Percentiles rank a stretch among this genome's conserved stretches.
Evolutionary conservation across 2,329 filamentous ascomycete species (phyloP).

Genomic region (Zymoseptoria ardabiliae): DNA sequence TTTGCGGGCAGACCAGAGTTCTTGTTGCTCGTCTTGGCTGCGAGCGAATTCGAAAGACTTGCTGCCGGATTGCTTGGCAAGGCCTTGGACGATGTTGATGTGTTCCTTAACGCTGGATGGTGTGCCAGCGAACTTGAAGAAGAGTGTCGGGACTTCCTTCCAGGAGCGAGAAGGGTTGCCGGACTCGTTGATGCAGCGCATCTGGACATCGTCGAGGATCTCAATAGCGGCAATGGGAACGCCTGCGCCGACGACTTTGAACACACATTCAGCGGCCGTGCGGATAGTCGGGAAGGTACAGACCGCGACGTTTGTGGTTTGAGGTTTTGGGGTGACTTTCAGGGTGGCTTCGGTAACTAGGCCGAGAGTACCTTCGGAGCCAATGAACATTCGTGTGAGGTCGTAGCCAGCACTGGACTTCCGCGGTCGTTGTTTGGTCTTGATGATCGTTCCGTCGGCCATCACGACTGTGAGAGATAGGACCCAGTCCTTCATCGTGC

Average conservation of each 20-base stretch:
- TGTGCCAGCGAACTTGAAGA: constrained; percentile 69
- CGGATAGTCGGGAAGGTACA: constrained; percentile 57
- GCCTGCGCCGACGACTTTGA: constrained; percentile 69
- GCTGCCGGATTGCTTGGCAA: constrained; percentile 53
- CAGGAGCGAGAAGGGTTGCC: constrained; percentile 58
- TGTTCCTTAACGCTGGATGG: constrained; percentile 68
- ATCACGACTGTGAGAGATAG: constrained; percentile 78
- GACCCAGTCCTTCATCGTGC: constrained; percentile 94
- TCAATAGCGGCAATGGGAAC: constrained; percentile 87
- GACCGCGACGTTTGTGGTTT: constrained; percentile 73
- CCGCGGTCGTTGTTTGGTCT: constrained; percentile 77
- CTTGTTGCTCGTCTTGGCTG: constrained; percentile 55
- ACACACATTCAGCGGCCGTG: constrained; percentile 70
- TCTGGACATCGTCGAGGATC: constrained; percentile 86
- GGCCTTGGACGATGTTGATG: constrained; percentile 57
- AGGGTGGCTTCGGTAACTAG: constrained; percentile 86
- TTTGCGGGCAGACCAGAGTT: constrained; percentile 70
- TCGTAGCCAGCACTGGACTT: constrained; percentile 92
- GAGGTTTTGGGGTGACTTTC: constrained; percentile 75
- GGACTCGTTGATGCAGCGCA: constrained; percentile 63
- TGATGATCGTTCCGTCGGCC: constrained; percentile 82
- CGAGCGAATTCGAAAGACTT: constrained; percentile 64
- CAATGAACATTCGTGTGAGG: constrained; percentile 80
- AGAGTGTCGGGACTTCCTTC: constrained; percentile 64
- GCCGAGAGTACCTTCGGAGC: constrained; percentile 84